phyloP scores from a whole-genome alignment of 805 yeast genomes.

The Kuraishia floccosa region DNA sequence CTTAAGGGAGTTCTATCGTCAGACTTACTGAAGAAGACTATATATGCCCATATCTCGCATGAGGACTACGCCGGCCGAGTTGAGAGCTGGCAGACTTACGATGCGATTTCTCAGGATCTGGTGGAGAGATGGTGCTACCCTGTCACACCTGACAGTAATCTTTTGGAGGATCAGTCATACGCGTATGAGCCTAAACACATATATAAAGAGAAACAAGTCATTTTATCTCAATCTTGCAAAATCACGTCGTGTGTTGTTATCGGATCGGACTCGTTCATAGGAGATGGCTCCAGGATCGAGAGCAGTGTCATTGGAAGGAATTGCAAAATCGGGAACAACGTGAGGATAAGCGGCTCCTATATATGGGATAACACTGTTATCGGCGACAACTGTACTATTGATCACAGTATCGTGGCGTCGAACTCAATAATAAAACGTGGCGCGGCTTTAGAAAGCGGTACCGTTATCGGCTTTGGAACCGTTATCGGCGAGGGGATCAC shows the following conservation, averaged over 20 bases:
- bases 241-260: constrained; percentile 74
- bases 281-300: constrained; percentile 56
- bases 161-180: constrained; percentile 61
- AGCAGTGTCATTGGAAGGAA: constrained; percentile 78
- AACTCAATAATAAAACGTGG: constrained; percentile 41
- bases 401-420: constrained; percentile 62
- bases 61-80: constrained; percentile 88
- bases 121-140: constrained; percentile 92
- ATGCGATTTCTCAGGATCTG: constrained; percentile 82
- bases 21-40: constrained; percentile 82
- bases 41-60: constrained; percentile 76
- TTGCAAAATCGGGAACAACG: constrained; percentile 76
- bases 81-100: constrained; percentile 91
- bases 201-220: constrained; percentile 82
- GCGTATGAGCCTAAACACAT: constrained; percentile 76
- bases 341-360: constrained; percentile 59
- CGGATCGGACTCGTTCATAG: constrained; percentile 68
- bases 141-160: constrained; percentile 75
- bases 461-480: constrained; percentile 72
- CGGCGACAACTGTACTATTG: constrained; percentile 49
- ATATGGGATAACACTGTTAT: constrained; percentile 79
- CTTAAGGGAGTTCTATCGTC: constrained; percentile 84
- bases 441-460: constrained; percentile 50
- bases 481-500: constrained; percentile 41
- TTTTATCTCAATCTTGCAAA: constrained; percentile 86